These are phyloP conservation scores for Microthyrium microscopicum DNA, from an alignment of 2,329 filamentous ascomycete genomes.

Conservation along the genomic window DNA sequence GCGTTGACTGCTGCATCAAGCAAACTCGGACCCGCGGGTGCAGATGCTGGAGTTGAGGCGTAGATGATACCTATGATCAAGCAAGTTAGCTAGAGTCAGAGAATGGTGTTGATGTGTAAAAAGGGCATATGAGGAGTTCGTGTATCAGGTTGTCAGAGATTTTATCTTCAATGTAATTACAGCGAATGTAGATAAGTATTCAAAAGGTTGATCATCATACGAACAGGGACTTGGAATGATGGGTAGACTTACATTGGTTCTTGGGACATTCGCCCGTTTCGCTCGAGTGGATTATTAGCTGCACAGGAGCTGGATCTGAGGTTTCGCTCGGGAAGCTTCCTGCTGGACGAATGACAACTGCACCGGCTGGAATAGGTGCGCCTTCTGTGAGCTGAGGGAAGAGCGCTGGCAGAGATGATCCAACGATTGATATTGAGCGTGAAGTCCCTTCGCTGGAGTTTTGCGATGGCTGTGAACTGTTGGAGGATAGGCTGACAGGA, in stretches of 20 bases:
- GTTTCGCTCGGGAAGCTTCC: conserved; percentile 30
- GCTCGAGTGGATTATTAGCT: conserved; percentile 61
- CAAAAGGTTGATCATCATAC: conserved; percentile 67
- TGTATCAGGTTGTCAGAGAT: conserved; percentile 86
- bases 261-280: conserved; percentile 83
- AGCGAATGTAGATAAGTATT: conserved; percentile 99
- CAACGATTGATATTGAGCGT: conserved; percentile 52
- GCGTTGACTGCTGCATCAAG: conserved; percentile 25
- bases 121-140: conserved; percentile 19
- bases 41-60: conserved; percentile 25
- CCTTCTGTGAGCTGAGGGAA: conserved; percentile 62
- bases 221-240: conserved; percentile 18
- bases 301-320: conserved; percentile 29
- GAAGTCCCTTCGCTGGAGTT: conserved; percentile 23
- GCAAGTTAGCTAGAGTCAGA: conserved; percentile 12
- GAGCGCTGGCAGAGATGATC: conserved; percentile 44
- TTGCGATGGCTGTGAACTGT: no score
- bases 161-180: conserved; percentile 75
- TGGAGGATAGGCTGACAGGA: no score
- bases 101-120: conserved; percentile 11
- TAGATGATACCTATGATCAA: conserved; percentile 39
- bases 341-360: conserved; percentile 49
- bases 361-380: conserved; percentile 56
- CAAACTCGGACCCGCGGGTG: no score
- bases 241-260: conserved; percentile 65